phyloP scores from a whole-genome alignment of 306 rosid species.

The Gastrolobium bilobum region DNA sequence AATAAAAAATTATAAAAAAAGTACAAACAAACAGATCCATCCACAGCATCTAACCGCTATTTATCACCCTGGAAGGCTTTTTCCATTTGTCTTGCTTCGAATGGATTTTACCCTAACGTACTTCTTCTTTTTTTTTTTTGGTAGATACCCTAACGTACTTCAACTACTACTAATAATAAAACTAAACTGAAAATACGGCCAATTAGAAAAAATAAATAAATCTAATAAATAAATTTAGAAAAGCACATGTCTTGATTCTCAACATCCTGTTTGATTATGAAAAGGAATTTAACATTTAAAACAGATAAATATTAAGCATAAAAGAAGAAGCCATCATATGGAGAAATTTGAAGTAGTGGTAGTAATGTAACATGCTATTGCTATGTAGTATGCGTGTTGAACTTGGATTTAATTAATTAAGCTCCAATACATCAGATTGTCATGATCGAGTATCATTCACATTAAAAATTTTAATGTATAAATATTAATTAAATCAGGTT shows the following conservation, averaged over 20 bases:
- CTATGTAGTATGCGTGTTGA: not conserved
- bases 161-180: not conserved
- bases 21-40: not conserved
- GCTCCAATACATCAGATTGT: slow-evolving; percentile 21
- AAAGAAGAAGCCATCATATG: not conserved
- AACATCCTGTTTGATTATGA: slow-evolving; percentile 61
- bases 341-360: slow-evolving; percentile 33
- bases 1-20: too few species aligned
- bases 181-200: slow-evolving; percentile 23
- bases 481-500: slow-evolving; percentile 12
- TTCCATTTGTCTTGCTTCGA: not conserved
- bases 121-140: too few species aligned
- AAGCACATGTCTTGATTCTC: slow-evolving; percentile 70
- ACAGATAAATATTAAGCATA: not conserved
- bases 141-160: not conserved
- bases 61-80: not conserved
- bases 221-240: slow-evolving; percentile 13
- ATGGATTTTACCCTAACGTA: slow-evolving; percentile 13
- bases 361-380: slow-evolving; percentile 40
- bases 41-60: not conserved
- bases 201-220: not conserved
- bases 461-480: not conserved
- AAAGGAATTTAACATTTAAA: slow-evolving; percentile 41
- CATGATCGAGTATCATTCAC: not conserved
- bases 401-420: slow-evolving; percentile 12